Evolutionary conservation across 2,329 filamentous ascomycete species (phyloP).

Genomic region (Ascochyta pisi): DNA sequence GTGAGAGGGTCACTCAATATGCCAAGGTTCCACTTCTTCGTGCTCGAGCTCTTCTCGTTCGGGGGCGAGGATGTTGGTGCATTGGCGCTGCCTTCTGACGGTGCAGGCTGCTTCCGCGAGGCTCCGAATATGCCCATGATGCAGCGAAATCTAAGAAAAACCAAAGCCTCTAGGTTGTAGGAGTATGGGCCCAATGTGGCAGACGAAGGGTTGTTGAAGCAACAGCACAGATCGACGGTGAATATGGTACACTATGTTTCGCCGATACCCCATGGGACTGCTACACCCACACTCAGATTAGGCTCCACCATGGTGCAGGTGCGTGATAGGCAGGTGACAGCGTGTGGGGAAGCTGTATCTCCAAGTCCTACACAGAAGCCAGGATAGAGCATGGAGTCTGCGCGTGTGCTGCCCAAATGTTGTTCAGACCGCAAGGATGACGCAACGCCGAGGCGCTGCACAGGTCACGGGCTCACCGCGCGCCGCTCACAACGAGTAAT

Average conservation of each 20-base stretch:
- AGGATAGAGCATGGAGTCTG: constrained; percentile 3
- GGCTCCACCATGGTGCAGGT: constrained; percentile 23
- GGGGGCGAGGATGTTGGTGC: neutral
- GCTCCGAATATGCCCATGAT: constrained; percentile 29
- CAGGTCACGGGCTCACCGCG: neutral
- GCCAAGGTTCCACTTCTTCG: constrained; percentile 66
- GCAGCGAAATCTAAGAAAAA: neutral
- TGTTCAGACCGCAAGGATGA: constrained; percentile 4
- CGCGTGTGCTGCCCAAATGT: neutral
- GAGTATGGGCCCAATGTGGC: neutral
- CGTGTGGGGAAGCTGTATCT: constrained; percentile 16
- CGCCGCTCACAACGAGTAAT: constrained; percentile 7
- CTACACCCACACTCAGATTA: constrained; percentile 1
- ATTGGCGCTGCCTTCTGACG: constrained; percentile 5
- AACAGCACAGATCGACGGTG: constrained; percentile 2
- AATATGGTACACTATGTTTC: constrained; percentile 16
- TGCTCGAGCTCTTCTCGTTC: constrained; percentile 15
- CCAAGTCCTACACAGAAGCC: constrained; percentile 8
- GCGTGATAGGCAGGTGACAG: constrained; percentile 28
- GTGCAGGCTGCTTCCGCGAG: constrained; percentile 25
- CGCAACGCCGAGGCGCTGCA: constrained; percentile 10
- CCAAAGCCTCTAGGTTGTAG: neutral
- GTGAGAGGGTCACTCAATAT: constrained; percentile 82
- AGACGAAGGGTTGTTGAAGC: neutral
- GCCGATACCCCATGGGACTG: constrained; percentile 11